Evolutionary conservation across 495 filamentous ascomycete genomes (phyloP), one percentile per base, ranked within the genome.

Genomic region (Cercophora scortea): DNA sequence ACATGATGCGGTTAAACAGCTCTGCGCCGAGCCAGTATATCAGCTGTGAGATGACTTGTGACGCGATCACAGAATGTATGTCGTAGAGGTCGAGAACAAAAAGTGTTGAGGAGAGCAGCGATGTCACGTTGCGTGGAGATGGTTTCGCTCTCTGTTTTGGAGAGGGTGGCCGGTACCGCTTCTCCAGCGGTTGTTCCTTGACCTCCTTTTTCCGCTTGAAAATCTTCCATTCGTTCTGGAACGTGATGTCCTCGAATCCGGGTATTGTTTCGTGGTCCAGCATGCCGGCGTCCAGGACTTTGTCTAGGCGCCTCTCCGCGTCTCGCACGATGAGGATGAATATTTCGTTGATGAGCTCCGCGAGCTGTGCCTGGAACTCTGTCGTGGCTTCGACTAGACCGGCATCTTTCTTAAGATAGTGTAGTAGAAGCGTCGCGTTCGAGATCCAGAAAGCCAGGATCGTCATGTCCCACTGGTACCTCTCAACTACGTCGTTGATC

Each of bases 1-100:
- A 90, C 84, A 97, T 91, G 64, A 97, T 89, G 53, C 94, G 89
- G 64, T 99, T 99, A 74, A 99, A 99, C 12, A 97, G 79, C 64
- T 99, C 93, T 0, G 92, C 90, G 2, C 93, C 85, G 12, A 99
- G 78, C 93, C 93, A 99, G 69, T 96, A 99, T 40, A 96, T 78
- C 2, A 99, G 79, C 64, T 99, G 93, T 10, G 90, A 87, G 41
- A 96, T 72, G 49, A 96, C 87, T 62, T 99, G 93, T 1, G 90
- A 79, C 7, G 83, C 89, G 60, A 99, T 97, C 52, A 99, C 90
- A 0, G 92, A 96, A 71, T 99, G 93, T 12, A 99, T 90, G 59
- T 99, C 93, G 64, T 99, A 99, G 13, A 99, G 81, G 65, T 99
- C 93, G 16, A 99, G 80, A 15, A 99, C 93, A 61, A 99, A 99